Evolutionary conservation across 2,329 filamentous ascomycete genomes (phyloP).

Genomic region (Incumbomyces delicatus): DNA sequence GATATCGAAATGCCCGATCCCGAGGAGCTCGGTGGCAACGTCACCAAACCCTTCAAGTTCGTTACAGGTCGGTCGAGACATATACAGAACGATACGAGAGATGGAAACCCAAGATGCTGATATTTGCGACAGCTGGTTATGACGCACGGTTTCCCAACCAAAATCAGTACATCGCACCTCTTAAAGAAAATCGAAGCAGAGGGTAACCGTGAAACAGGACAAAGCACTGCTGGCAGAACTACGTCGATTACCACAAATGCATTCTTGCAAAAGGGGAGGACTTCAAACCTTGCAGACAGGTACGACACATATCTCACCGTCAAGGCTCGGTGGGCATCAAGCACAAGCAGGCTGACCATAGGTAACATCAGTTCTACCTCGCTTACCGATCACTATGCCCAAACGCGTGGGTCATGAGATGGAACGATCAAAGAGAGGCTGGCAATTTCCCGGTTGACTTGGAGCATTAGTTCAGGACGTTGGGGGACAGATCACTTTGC

Average conservation of each 20-base stretch:
- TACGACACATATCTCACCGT: slow-evolving; percentile 35
- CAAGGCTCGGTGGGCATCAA: background rate
- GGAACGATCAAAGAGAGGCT: slow-evolving; percentile 82
- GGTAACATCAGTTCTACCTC: slow-evolving; percentile 66
- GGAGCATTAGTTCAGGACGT: slow-evolving; percentile 15
- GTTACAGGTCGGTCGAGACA: slow-evolving; percentile 30
- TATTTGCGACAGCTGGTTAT: slow-evolving; percentile 52
- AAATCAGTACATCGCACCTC: slow-evolving; percentile 50
- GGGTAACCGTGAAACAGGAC: slow-evolving; percentile 38
- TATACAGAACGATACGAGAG: background rate
- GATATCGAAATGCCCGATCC: slow-evolving; percentile 53
- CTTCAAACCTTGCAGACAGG: slow-evolving; percentile 93
- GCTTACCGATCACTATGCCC: slow-evolving; percentile 97
- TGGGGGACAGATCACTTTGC: background rate
- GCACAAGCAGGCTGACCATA: background rate
- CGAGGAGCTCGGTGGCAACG: slow-evolving; percentile 66
- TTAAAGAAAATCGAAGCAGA: slow-evolving; percentile 1
- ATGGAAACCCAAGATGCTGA: background rate
- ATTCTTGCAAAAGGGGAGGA: slow-evolving; percentile 97
- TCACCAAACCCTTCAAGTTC: slow-evolving; percentile 96
- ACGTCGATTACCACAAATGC: slow-evolving; percentile 99
- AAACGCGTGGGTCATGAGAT: slow-evolving; percentile 83
- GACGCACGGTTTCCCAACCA: slow-evolving; percentile 97
- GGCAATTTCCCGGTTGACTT: slow-evolving; percentile 44
- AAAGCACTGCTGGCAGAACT: slow-evolving; percentile 99